Base-by-base conservation (phyloP, 2,329 filamentous ascomycete species). In the Ceratocystis huliohia region DNA sequence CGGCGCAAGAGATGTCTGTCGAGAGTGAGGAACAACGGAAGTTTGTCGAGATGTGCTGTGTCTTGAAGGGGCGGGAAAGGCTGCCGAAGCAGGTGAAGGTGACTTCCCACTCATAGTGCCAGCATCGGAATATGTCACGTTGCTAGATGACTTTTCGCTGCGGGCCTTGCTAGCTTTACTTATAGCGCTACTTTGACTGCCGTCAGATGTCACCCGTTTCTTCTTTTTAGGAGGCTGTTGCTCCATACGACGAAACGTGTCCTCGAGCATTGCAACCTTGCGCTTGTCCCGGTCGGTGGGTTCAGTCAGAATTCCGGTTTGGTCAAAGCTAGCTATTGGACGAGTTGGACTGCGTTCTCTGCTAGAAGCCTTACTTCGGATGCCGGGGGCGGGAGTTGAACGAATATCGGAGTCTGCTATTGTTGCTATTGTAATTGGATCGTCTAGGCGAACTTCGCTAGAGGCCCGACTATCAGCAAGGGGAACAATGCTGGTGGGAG, bases 201-300 rank as follows among this genome's bases (percentile, higher is more conserved):
- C 82, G 69, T 86, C 84, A 0, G 84, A 86, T 1, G 76, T 74
- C 6, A 84, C 80, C 72, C 87, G 87, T 76, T 86, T 85, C 73
- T 87, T 87, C 37, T 80, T 79, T 0, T 78, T 77, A 1, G 82
- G 76, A 46, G 76, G 81, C 68, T 80, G 81, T 71, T 81, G 82
- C 70, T 84, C 84, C 80, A 85, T 84, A 25, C 80, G 83, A 66
- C 83, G 79, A 72, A 88, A 83, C 1, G 82, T 78, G 68, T 86
- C 83, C 70, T 88, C 85, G 0, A 86, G 79, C 80, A 84, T 84
- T 22, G 83, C 82, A 10, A 87, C 80, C 70, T 88, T 88, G 45
- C 85, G 78, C 74, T 88, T 87, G 69, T 88, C 85, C 37, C 85
- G 80, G 69, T 87, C 84, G 0, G 85, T 86, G 5, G 81, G 82